Base-by-base conservation (phyloP, 2,329 filamentous ascomycete species). In the Dryadomyces quercus-mongolicae region DNA sequence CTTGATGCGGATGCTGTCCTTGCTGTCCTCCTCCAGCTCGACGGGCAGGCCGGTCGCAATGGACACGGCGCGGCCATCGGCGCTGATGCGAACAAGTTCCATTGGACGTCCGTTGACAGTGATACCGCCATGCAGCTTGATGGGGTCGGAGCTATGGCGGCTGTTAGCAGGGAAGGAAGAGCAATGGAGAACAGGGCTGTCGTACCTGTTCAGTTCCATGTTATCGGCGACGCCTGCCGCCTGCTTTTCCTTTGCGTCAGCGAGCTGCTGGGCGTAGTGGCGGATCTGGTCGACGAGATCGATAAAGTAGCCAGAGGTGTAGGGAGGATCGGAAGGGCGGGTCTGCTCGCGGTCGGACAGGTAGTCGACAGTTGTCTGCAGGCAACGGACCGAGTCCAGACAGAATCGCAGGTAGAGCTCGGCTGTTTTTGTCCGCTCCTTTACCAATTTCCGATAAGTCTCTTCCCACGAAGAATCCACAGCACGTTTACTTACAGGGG, bases 261-360 rank as follows among this genome's bases (percentile, higher is more conserved):
- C 84, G 63, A 96, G 82, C 67, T 93, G 87, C 64, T 84, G 81
- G 57, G 89, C 91, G 80, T 95, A 95, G 67, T 88, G 81, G 67
- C 84, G 82, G 63, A 96, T 90, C 80, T 96, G 91, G 68, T 94
- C 88, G 68, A 94, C 85, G 58, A 97, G 83, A 74, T 97, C 92
- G 72, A 96, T 85, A 68, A 96, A 96, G 72, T 97, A 97, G 67
- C 88, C 88, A 78, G 87, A 89, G 77, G 85, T 93, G 76, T 96
- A 97, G 61, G 90, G 89, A 64, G 86, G 84, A 70, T 97, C 92
- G 70, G 81, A 76, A 57, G 88, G 86, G 67, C 88, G 82, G 61
- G 85, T 84, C 72, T 92, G 88, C 69, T 97, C 91, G 67, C 83
- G 83, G 67, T 94, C 89, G 75, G 81, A 85, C 60, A 96, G 77